Evolutionary conservation across 23 red algal species (phyloP), one percentile per base, ranked within the genome.

Genomic region (Gracilaria domingensis): DNA sequence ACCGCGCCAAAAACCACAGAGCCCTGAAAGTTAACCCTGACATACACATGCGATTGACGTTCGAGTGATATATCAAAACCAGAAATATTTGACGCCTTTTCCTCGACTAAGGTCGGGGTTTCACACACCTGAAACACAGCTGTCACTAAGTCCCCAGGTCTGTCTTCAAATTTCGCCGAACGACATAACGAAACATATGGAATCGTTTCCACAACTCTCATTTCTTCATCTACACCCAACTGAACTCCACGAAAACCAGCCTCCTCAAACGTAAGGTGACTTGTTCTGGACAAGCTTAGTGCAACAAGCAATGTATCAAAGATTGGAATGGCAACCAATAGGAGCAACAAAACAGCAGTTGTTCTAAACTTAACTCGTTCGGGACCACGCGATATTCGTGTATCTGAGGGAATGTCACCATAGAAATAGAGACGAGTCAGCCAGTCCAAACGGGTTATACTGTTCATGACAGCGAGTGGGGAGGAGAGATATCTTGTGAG

Each of bases 381-480:
- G 2, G 67, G 34, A 73, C 44, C 67, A 73, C 67, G 67, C 7
- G 67, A 73, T 73, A 73, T 73, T 16, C 38, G 67, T 2, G 67
- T 73, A 73, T 73, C 67, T 4, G 35, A 44, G 38, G 67, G 67
- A 44, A 73, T 73, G 38, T 73, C 67, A 23, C 67, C 67, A 23
- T 29, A 40, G 67, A 44, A 42, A 18, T 73, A 73, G 28, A 73
- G 67, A 37, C 67, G 67, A 73, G 67, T 73, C 35, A 73, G 67
- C 67, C 67, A 73, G 67, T 73, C 67, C 38, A 73, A 4, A 35
- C 67, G 33, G 7, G 20, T 9, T 44, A 73, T 40, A 73, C 67
- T 73, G 67, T 73, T 73, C 35, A 73, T 37, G 67, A 73, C 67
- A 73, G 67, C 67, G 38, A 73, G 67, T 73, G 67, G 67, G 67